A percentile compares a stretch with the other conserved stretches of the same genome.
phyloP scores from a whole-genome alignment of 345 rosid species.

The Carallia pectinifolia region DNA sequence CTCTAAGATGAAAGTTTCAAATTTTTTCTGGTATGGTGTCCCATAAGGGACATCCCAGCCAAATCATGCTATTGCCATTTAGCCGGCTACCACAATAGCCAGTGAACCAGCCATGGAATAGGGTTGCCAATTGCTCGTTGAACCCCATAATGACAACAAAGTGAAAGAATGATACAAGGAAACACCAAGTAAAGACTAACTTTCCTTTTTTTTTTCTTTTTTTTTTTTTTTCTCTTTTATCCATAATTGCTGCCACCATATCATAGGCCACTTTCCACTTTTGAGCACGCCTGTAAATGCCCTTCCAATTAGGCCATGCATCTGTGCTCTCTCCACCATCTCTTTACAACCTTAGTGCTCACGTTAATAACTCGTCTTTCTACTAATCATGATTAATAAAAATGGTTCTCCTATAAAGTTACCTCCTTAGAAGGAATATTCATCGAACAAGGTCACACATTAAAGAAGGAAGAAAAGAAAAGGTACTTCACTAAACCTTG shows the following conservation, averaged over 20 bases:
- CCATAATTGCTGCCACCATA: constrained; percentile 6
- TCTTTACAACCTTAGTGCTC: constrained; percentile 1
- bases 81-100: neutral
- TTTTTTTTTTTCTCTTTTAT: neutral
- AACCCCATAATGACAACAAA: constrained; percentile 25
- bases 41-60: no score
- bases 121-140: constrained; percentile 8
- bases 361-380: neutral
- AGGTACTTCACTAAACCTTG: neutral
- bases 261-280: neutral
- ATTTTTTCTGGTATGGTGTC: no score
- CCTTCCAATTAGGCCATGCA: constrained; percentile 3
- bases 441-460: constrained; percentile 12
- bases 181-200: neutral
- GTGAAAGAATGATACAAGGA: neutral
- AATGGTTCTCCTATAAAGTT: constrained; percentile 20
- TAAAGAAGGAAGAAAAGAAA: constrained; percentile 11
- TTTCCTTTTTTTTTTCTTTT: neutral
- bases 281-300: neutral
- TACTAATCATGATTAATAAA: constrained; percentile 26
- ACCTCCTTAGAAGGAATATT: constrained; percentile 5
- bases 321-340: constrained; percentile 24
- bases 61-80: neutral
- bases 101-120: constrained; percentile 2
- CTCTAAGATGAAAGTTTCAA: no score